These are phyloP conservation scores for Acacia concinna DNA, from an alignment of 331 rosid species.

Conservation along the genomic window DNA sequence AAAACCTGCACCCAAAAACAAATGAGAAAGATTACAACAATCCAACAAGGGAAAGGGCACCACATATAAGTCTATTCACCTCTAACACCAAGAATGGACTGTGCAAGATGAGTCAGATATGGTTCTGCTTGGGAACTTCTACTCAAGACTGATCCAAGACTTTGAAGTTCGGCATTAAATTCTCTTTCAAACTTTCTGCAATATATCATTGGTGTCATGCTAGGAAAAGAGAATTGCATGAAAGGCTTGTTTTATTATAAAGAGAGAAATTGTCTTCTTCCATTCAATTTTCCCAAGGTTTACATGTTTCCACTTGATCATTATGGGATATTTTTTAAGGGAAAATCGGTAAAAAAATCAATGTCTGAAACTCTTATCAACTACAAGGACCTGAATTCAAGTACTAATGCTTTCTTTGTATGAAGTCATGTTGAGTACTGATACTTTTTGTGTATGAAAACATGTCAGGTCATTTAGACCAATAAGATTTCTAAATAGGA, in stretches of 20 bases:
- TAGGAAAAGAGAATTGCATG: neutral
- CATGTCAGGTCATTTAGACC: no score
- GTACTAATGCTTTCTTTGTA: no score
- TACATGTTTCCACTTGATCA: neutral
- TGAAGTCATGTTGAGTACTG: no score
- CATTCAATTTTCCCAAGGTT: neutral
- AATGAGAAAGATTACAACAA: neutral
- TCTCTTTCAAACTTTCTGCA: constrained; percentile 76
- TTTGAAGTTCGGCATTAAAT: constrained; percentile 78
- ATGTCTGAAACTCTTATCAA: no score
- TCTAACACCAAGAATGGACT: constrained; percentile 79
- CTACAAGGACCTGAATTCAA: no score
- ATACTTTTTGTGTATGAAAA: no score
- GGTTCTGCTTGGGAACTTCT: constrained; percentile 87
- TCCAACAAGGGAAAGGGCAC: constrained; percentile 16
- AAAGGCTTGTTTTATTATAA: neutral
- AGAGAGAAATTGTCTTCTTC: neutral
- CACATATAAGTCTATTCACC: constrained; percentile 48
- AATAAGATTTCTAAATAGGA: no score
- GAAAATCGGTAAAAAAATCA: no score
- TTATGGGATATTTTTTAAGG: neutral
- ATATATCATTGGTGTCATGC: constrained; percentile 20
- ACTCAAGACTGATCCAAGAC: constrained; percentile 75
- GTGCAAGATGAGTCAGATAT: constrained; percentile 81
- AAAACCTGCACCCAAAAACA: constrained; percentile 15